These are phyloP conservation scores for Ophiocordyceps robertsii DNA, from an alignment of 2,329 filamentous ascomycete species.

Conservation along the genomic window DNA sequence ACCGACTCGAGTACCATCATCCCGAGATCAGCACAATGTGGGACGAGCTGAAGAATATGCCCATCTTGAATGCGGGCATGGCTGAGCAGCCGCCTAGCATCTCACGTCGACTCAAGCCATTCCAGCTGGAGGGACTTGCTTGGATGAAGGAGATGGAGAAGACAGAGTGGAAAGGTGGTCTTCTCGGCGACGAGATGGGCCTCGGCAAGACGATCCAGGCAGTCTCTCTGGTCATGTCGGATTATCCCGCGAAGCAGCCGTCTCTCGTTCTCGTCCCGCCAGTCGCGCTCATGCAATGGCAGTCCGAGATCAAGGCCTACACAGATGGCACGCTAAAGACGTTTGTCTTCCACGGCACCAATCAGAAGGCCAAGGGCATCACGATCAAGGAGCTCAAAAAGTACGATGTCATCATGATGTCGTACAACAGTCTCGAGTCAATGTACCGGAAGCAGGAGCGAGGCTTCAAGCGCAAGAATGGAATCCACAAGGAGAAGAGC, in stretches of 20 bases:
- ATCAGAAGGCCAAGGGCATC: slow-evolving; percentile 67
- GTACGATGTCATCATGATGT: slow-evolving; percentile 93
- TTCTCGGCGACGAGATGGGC: slow-evolving; percentile 96
- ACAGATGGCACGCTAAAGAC: slow-evolving; percentile 85
- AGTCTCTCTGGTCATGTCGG: slow-evolving; percentile 95
- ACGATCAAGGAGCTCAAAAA: slow-evolving; percentile 61
- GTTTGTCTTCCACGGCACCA: slow-evolving; percentile 80
- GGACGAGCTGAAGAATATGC: slow-evolving; percentile 55
- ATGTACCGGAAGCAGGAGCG: slow-evolving; percentile 87
- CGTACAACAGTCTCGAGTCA: slow-evolving; percentile 84
- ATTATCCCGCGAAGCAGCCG: slow-evolving; percentile 73
- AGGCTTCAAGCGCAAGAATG: slow-evolving; percentile 70
- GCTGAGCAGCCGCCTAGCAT: slow-evolving; percentile 51
- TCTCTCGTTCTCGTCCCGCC: slow-evolving; percentile 84
- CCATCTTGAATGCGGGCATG: slow-evolving; percentile 44
- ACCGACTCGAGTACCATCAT: slow-evolving; percentile 61
- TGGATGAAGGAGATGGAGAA: slow-evolving; percentile 93
- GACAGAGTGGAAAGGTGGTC: slow-evolving; percentile 71
- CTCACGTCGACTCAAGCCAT: slow-evolving; percentile 73
- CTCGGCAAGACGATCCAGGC: slow-evolving; percentile 98
- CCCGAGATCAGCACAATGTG: slow-evolving; percentile 78
- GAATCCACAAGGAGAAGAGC: slow-evolving; percentile 66
- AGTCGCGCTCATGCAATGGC: slow-evolving; percentile 94
- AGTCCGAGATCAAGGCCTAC: slow-evolving; percentile 63
- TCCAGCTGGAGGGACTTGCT: slow-evolving; percentile 83